Percentiles rank a stretch among this genome's conserved stretches.
These are phyloP conservation scores for Halenospora varia DNA, from an alignment of 495 filamentous ascomycete species.

Conservation along the genomic window DNA sequence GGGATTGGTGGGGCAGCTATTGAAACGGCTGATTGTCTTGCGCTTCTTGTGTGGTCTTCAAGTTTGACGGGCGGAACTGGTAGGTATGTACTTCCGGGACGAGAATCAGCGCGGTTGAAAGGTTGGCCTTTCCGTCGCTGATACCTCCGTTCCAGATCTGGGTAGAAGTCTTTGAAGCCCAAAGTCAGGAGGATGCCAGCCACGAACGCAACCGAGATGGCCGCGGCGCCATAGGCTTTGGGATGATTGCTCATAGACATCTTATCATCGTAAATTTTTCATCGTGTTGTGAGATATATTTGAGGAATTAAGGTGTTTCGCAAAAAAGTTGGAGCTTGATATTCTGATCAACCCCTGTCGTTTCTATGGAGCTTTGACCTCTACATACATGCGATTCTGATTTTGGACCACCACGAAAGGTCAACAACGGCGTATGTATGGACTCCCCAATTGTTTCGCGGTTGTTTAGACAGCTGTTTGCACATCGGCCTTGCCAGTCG, in stretches of 20 bases:
- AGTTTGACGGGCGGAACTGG: constrained; percentile 37
- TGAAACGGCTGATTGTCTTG: constrained; percentile 16
- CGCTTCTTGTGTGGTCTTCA: constrained; percentile 41
- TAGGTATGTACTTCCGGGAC: constrained; percentile 17
- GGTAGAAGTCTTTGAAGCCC: constrained; percentile 70
- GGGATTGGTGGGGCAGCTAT: constrained; percentile 14
- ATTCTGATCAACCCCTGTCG: background rate
- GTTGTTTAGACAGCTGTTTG: constrained; percentile 80
- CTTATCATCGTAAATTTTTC: constrained; percentile 12
- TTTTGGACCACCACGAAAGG: background rate
- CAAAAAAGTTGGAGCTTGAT: constrained; percentile 1
- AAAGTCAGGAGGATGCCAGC: constrained; percentile 69
- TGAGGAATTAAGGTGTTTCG: background rate
- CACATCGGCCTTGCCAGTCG: constrained; percentile 63
- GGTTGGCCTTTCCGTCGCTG: constrained; percentile 31
- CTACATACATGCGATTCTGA: constrained; percentile 6
- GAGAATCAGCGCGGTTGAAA: constrained; percentile 9
- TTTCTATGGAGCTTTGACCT: constrained; percentile 25
- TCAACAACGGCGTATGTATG: constrained; percentile 46
- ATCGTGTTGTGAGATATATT: background rate
- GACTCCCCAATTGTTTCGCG: constrained; percentile 74
- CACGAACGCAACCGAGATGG: constrained; percentile 64
- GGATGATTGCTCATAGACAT: constrained; percentile 55
- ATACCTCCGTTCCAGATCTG: constrained; percentile 60
- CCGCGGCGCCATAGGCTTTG: constrained; percentile 50